Percentiles rank a stretch among this genome's conserved stretches.
phyloP scores from a whole-genome alignment of 2,329 filamentous ascomycete species.

The Gnomoniopsis sp. region DNA sequence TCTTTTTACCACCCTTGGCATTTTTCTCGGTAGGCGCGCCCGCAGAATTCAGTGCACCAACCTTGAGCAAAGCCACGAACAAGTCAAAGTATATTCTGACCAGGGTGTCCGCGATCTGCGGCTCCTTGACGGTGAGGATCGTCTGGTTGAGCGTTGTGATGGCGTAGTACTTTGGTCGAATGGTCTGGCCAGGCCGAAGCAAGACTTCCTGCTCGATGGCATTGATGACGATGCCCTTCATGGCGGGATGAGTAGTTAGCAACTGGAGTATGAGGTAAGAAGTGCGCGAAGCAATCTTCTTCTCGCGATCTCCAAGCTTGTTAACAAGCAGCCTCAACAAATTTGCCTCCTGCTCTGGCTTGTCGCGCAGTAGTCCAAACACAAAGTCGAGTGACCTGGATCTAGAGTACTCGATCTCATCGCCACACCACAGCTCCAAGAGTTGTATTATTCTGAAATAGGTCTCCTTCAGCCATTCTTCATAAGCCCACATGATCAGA shows the following conservation, averaged over 20 bases:
- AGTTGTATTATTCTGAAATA: slow-evolving; percentile 94
- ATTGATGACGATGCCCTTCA: slow-evolving; percentile 86
- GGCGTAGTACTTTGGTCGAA: slow-evolving; percentile 90
- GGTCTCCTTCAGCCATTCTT: slow-evolving; percentile 90
- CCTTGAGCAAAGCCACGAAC: slow-evolving; percentile 80
- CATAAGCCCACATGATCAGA: slow-evolving; percentile 83
- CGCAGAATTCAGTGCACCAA: slow-evolving; percentile 37
- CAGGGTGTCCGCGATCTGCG: slow-evolving; percentile 73
- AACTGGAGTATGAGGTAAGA: slow-evolving; percentile 93
- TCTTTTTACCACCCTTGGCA: slow-evolving; percentile 39
- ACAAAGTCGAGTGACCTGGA: slow-evolving; percentile 86
- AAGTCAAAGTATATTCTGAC: slow-evolving; percentile 89
- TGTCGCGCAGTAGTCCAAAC: slow-evolving; percentile 87
- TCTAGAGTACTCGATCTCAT: slow-evolving; percentile 92
- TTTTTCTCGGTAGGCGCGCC: slow-evolving; percentile 34
- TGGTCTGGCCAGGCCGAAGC: slow-evolving; percentile 80
- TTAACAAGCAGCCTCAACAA: slow-evolving; percentile 87
- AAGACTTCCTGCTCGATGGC: slow-evolving; percentile 85
- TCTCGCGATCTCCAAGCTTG: slow-evolving; percentile 92
- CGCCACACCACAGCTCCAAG: slow-evolving; percentile 87
- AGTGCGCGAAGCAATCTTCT: slow-evolving; percentile 90
- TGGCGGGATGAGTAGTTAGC: slow-evolving; percentile 81
- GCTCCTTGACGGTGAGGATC: slow-evolving; percentile 81
- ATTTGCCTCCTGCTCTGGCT: slow-evolving; percentile 96
- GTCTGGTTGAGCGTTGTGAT: slow-evolving; percentile 97